Base-by-base conservation (phyloP, 805 yeast genomes). In the Kodamaea jinghongensis region DNA sequence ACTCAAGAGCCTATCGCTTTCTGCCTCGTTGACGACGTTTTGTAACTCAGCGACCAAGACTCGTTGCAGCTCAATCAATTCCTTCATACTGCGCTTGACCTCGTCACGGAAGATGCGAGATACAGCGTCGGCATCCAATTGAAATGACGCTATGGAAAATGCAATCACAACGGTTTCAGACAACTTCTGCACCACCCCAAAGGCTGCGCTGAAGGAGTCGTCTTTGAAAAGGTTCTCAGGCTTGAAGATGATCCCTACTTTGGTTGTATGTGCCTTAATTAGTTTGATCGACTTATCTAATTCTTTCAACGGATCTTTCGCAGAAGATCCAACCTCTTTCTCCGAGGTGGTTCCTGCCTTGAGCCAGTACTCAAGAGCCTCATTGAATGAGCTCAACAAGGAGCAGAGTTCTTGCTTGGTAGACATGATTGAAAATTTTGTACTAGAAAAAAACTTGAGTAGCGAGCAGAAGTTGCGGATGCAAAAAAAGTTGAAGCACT, bases 201-300 rank as follows among this genome's bases (percentile, higher is more conserved):
- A 65, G 0, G 82, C 80, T 1, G 48, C 38, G 3, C 23, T 27
- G 17, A 31, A 30, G 9, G 34, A 30, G 1, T 83, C 78, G 35
- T 65, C 66, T 14, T 54, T 55, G 16, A 38, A 37, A 17, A 67
- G 43, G 31, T 76, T 70, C 1, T 80, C 79, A 2, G 86, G 81
- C 50, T 78, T 79, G 64, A 79, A 83, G 0, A 83, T 75, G 17
- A 83, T 71, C 1, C 89, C 90, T 4, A 86, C 65, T 55, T 86
- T 86, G 2, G 96, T 87, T 2, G 83, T 70, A 55, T 86, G 89
- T 1, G 96, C 89, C 56, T 73, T 80, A 6, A 83, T 67, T 28
- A 87, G 63, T 42, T 75, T 70, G 13, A 78, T 56, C 5, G 85
- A 52, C 54, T 87, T 88, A 4, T 54, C 58, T 11, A 86, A 51